Conservation (phyloP, 1,139 yeast genomes). For the Arxiozyma bovina region DNA sequence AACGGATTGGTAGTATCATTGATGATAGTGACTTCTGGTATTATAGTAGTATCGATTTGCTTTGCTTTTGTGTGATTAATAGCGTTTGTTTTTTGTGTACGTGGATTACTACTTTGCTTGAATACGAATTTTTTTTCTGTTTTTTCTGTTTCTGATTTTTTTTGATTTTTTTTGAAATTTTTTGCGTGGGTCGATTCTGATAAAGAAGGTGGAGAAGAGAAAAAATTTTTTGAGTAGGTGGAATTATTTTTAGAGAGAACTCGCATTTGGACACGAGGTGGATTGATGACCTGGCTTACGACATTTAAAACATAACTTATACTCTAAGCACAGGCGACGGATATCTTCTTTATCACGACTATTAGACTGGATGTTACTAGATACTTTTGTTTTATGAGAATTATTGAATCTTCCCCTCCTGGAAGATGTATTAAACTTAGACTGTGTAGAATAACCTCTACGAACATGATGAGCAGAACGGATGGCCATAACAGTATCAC, state of each 20-base stretch:
- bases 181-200: too few species aligned
- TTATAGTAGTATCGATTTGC: neutral
- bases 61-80: too few species aligned
- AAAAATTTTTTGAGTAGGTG: too few species aligned
- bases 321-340: neutral
- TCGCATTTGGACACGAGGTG: neutral
- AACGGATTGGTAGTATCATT: neutral
- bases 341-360: neutral
- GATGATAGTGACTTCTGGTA: neutral
- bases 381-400: too few species aligned
- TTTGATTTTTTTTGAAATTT: too few species aligned
- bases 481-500: neutral
- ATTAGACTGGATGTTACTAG: neutral
- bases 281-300: neutral
- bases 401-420: neutral
- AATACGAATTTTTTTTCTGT: too few species aligned
- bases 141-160: too few species aligned
- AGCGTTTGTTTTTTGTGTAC: too few species aligned
- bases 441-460: neutral
- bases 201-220: too few species aligned
- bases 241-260: neutral
- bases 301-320: neutral
- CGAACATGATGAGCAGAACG: neutral
- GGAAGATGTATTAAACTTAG: neutral
- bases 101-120: too few species aligned